Base-by-base conservation (phyloP, 1,284 basidiomycete genomes). In the Cutaneotrichosporon sp. region DNA sequence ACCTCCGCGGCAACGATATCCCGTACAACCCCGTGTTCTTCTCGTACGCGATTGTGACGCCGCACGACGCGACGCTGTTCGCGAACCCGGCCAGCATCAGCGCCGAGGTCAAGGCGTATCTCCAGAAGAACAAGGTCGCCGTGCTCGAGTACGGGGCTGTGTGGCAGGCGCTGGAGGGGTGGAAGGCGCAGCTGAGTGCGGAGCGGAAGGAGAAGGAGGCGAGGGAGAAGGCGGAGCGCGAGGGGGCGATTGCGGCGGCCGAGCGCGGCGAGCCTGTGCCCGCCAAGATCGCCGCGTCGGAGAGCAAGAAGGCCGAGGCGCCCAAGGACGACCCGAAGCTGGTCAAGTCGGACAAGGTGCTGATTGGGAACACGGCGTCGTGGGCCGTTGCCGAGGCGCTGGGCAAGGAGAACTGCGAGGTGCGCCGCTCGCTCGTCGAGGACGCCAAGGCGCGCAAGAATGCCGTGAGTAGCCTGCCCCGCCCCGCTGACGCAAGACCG, bases 11-110 rank as follows among this genome's bases (percentile, higher is more conserved):
- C 1, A 83, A 84, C 2, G 93, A 97, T 70, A 94, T 97, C 57
- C 85, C 86, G 33, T 97, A 82, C 76, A 97, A 96, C 68, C 91
- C 91, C 59, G 93, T 98, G 20, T 97, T 98, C 78, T 96, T 97
- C 67, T 84, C 88, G 0, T 97, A 93, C 69, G 88, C 90, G 3
- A 79, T 94, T 32, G 78, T 97, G 26, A 87, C 87, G 2, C 73
- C 76, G 12, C 79, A 86, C 43, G 79, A 80, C 4, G 82, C 83
- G 0, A 77, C 82, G 4, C 77, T 97, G 1, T 97, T 94, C 71
- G 77, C 91, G 51, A 79, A 93, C 55, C 76, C 79, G 1, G 70
- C 76, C 2, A 85, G 89, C 60, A 70, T 92, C 12, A 79, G 81
- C 24, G 77, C 81, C 20, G 77, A 75, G 1, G 83, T 85, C 4